Evolutionary conservation across 257 asterid species (phyloP).

Genomic region (Solanum clarkiae): DNA sequence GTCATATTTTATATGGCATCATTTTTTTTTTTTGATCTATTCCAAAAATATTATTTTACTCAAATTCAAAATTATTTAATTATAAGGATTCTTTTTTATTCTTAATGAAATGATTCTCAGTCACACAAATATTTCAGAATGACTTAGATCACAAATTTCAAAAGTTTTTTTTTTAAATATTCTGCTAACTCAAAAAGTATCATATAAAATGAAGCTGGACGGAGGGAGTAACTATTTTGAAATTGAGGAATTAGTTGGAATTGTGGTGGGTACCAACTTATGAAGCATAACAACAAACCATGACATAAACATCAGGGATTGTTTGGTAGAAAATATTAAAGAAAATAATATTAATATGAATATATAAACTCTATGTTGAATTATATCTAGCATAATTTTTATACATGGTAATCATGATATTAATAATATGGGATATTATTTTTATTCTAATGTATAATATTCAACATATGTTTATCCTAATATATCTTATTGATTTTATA

Average conservation of each 20-base stretch:
- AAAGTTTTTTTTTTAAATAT: too few species aligned
- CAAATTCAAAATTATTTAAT: too few species aligned
- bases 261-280: not conserved
- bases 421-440: not conserved
- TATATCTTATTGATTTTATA: not conserved
- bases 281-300: not conserved
- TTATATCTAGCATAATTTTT: not conserved
- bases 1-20: too few species aligned
- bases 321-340: not conserved
- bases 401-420: not conserved
- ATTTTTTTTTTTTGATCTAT: too few species aligned
- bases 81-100: too few species aligned
- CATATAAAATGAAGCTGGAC: too few species aligned
- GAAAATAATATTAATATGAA: not conserved
- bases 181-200: accelerated
- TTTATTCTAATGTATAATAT: not conserved
- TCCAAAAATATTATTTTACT: too few species aligned
- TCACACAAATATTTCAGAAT: too few species aligned
- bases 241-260: not conserved
- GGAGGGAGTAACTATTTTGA: too few species aligned
- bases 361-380: too few species aligned
- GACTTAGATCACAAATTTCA: too few species aligned
- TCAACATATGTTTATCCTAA: not conserved
- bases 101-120: too few species aligned
- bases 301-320: not conserved